Evolutionary conservation across 139 green algal genomes (phyloP), one percentile per base, ranked within the genome.

Genomic region (Chlorella vulgaris): DNA sequence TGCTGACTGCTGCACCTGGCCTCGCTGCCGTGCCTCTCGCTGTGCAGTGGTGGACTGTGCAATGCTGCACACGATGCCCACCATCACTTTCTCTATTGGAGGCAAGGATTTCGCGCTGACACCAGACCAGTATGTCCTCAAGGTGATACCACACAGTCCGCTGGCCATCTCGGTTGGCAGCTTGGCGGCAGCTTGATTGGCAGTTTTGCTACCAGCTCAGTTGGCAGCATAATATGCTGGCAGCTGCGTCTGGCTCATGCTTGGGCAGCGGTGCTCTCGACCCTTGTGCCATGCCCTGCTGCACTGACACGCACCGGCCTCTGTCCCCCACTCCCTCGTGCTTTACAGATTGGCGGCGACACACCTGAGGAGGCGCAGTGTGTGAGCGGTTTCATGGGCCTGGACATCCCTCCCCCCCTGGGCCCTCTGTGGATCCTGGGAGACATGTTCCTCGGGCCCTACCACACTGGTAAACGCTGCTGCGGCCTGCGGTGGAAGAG

Each of bases 371-470:
- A 94, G 62, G 68, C 79, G 26, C 86, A 97, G 89, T 99, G 97
- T 89, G 89, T 99, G 40, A 96, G 88, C 74, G 97, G 97, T 5
- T 99, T 99, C 92, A 96, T 98, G 88, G 95, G 94, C 3, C 82
- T 99, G 31, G 96, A 99, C 71, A 71, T 99, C 5, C 94, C 94
- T 0, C 36, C 83, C 38, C 89, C 88, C 26, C 80, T 91, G 33
- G 96, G 96, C 10, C 96, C 94, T 13, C 90, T 99, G 50, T 99
- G 96, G 96, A 99, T 99, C 77, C 85, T 99, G 82, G 97, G 96
- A 0, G 96, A 98, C 77, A 89, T 98, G 39, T 98, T 99, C 89
- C 83, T 99, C 13, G 96, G 94, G 1, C 87, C 90, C 4, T 99
- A 98, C 87, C 94, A 99, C 91, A 97, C 95, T 10, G 91, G 55